Percentiles rank a stretch among this genome's conserved stretches.
These are phyloP conservation scores for Petunia hybrid DNA, from an alignment of 305 asterid species.

Conservation along the genomic window DNA sequence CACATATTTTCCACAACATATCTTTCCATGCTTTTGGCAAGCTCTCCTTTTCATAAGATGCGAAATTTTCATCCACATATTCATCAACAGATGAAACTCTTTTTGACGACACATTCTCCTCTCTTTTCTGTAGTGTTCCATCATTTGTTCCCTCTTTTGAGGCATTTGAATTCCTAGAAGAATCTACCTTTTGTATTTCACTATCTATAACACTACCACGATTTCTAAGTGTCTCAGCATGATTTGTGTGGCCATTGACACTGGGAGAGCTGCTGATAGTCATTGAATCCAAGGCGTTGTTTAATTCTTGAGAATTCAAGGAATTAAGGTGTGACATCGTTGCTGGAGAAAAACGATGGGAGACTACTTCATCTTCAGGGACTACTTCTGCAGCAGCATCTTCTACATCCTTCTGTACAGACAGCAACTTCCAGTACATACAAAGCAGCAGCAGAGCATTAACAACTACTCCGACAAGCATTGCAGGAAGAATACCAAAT, in stretches of 20 bases:
- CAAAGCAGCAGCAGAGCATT: constrained; percentile 62
- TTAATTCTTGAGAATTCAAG: constrained; percentile 55
- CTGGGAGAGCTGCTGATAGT: constrained; percentile 33
- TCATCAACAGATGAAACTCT: constrained; percentile 25
- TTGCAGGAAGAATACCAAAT: constrained; percentile 68
- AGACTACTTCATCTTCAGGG: constrained; percentile 59
- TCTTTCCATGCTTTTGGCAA: constrained; percentile 57
- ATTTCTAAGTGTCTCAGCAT: constrained; percentile 47
- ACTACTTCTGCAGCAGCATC: constrained; percentile 50
- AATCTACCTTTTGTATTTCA: constrained; percentile 46
- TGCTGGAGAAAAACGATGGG: constrained; percentile 85
- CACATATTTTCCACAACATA: constrained; percentile 66
- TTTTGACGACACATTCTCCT: constrained; percentile 30
- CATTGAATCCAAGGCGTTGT: background rate
- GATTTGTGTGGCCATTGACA: constrained; percentile 34
- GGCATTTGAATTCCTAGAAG: constrained; percentile 36
- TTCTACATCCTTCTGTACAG: constrained; percentile 70
- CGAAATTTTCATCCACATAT: constrained; percentile 40
- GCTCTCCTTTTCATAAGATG: constrained; percentile 32
- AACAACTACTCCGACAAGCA: constrained; percentile 67
- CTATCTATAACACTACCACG: constrained; percentile 40
- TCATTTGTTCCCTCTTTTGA: constrained; percentile 36
- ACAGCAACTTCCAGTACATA: constrained; percentile 82
- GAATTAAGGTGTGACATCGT: constrained; percentile 73
- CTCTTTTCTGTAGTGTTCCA: background rate